These are phyloP conservation scores for Neofusicoccum laricinum DNA, from an alignment of 2,329 filamentous ascomycete genomes.

Conservation along the genomic window DNA sequence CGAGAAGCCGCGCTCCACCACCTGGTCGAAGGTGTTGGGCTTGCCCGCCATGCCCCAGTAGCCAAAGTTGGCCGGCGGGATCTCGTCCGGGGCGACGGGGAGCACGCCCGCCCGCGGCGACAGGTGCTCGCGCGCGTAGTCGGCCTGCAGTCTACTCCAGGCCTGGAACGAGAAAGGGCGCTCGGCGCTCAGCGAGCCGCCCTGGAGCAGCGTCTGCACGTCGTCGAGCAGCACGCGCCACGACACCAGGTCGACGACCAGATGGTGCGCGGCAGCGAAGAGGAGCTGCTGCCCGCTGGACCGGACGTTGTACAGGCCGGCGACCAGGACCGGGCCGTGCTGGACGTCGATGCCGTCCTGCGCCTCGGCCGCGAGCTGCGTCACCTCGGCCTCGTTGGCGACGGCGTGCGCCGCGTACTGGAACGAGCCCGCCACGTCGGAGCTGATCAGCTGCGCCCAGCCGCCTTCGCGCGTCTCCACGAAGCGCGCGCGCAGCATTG, in stretches of 20 bases:
- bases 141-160: conserved; percentile 34
- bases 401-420: not conserved
- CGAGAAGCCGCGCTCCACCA: conserved; percentile 29
- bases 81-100: conserved; percentile 22
- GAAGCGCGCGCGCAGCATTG: conserved; percentile 36
- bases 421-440: not conserved
- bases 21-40: conserved; percentile 33
- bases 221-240: conserved; percentile 40
- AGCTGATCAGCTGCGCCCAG: conserved; percentile 30
- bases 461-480: conserved; percentile 21
- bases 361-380: not conserved
- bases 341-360: not conserved
- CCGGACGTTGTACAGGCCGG: conserved; percentile 15
- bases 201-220: conserved; percentile 30
- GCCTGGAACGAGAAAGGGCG: conserved; percentile 36
- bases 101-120: conserved; percentile 24
- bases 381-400: not conserved
- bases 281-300: not conserved
- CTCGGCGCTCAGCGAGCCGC: conserved; percentile 24
- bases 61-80: conserved; percentile 28
- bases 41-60: conserved; percentile 39
- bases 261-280: conserved; percentile 25
- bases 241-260: conserved; percentile 39
- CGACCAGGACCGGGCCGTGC: not conserved
- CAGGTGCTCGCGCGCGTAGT: conserved; percentile 22